Evolutionary conservation across 352 stramenopile species (phyloP).

Genomic region (Hyaloperonospora arabidopsidis): DNA sequence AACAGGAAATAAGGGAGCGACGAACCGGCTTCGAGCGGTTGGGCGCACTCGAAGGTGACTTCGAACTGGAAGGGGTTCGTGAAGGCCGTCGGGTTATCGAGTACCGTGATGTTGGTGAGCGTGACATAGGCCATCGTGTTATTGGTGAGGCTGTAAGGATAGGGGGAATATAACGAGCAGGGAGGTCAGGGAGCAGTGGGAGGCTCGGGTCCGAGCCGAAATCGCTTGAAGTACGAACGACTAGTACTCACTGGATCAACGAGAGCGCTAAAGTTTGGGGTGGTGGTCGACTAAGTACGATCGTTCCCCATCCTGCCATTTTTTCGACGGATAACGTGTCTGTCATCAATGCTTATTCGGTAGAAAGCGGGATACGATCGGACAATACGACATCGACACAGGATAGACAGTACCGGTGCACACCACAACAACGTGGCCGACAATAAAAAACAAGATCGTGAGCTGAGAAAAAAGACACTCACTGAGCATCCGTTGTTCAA

Average conservation of each 20-base stretch:
- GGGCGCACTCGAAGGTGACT: slow-evolving; percentile 98
- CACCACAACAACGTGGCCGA: too few relatives aligned
- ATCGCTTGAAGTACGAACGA: too few relatives aligned
- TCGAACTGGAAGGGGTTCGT: slow-evolving; percentile 99
- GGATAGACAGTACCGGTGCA: too few relatives aligned
- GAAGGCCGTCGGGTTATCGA: slow-evolving; percentile 97
- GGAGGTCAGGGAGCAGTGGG: too few relatives aligned
- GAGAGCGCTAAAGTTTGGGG: neutral
- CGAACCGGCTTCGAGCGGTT: slow-evolving; percentile 91
- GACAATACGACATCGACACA: too few relatives aligned
- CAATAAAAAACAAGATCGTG: too few relatives aligned
- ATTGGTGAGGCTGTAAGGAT: neutral
- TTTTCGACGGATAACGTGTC: neutral
- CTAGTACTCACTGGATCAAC: neutral
- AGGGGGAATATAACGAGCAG: slow-evolving; percentile 7
- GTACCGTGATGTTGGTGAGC: slow-evolving; percentile 91
- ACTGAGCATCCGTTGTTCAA: neutral
- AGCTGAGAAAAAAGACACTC: too few relatives aligned
- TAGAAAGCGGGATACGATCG: too few relatives aligned
- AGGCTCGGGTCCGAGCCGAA: neutral
- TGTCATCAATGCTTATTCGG: too few relatives aligned
- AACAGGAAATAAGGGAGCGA: neutral
- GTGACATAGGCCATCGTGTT: slow-evolving; percentile 78
- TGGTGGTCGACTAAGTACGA: too few relatives aligned
- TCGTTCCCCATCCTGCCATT: too few relatives aligned